Evolutionary conservation across 768 basidiomycete genomes (phyloP), one percentile per base, ranked within the genome.

Genomic region (Tulasnella sp.): DNA sequence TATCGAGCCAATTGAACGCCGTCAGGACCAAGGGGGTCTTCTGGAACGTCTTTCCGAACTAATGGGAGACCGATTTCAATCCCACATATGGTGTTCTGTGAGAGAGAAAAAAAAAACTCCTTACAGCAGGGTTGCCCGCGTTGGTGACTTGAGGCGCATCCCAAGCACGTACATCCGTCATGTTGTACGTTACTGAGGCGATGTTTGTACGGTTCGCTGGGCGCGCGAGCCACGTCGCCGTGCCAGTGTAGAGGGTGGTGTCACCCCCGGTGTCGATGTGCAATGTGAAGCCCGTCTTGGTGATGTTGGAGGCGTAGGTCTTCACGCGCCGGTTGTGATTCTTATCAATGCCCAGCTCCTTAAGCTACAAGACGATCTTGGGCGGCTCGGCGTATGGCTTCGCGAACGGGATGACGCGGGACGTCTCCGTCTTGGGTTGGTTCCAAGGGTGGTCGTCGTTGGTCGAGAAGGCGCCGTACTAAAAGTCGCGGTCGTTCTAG

Each of bases 221-320:
- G 38, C 57, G 42, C 8, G 60, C 60, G 25, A 61, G 43, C 60
- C 60, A 61, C 17, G 22, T 34, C 43, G 53, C 60, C 7, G 12
- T 58, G 2, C 56, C 60, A 1, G 7, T 9, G n/a, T 57, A 38
- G 3, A 61, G 17, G 25, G 1, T 34, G 10, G 56, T 30, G 54
- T 61, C 60, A 38, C 5, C 1, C 60, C 60, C 59, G 4, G 60
- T 59, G n/a, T 58, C 53, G 60, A 61, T 21, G 60, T 57, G 38
- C 11, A 61, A 4, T 4, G 29, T 57, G 46, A 61, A 61, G 54
- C 60, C 60, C 7, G 29, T 49, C 10, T 48, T 24, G 42, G 25
- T 42, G 43, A 61, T 29, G 48, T 57, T 49, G 25, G 9, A 11
- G 21, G n/a, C 60, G 2, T 5, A 0, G 4, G 45, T n/a, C 1